A percentile compares a stretch with the other conserved stretches of the same genome.
Conservation (phyloP, 495 filamentous ascomycete genomes). For the Penicillium bovifimosum region DNA sequence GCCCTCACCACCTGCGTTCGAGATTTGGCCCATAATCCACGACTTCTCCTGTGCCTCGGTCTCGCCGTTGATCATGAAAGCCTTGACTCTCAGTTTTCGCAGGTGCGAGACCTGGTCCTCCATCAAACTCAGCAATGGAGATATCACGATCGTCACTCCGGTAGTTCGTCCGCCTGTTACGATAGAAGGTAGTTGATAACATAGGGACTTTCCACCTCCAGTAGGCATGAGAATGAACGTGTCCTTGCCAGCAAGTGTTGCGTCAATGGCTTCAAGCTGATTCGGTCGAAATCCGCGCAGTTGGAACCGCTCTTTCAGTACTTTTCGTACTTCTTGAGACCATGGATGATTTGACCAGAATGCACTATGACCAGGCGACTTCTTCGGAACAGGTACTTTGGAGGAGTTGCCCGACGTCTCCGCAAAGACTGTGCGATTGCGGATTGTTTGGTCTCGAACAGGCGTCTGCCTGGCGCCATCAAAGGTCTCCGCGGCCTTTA, state of each 20-base stretch:
- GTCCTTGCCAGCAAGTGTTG: constrained; percentile 80
- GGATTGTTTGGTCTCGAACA: constrained; percentile 17
- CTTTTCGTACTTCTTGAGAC: constrained; percentile 78
- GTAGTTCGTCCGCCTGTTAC: constrained; percentile 72
- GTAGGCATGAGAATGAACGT: constrained; percentile 96
- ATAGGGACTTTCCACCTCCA: constrained; percentile 92
- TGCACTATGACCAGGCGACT: constrained; percentile 30
- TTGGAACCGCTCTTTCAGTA: constrained; percentile 72
- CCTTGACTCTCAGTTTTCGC: constrained; percentile 65
- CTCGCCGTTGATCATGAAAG: constrained; percentile 74
- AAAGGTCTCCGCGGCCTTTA: constrained; percentile 54
- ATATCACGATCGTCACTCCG: constrained; percentile 89
- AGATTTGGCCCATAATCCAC: constrained; percentile 55
- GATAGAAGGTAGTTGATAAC: constrained; percentile 90
- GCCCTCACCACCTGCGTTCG: constrained; percentile 56
- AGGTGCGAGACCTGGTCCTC: constrained; percentile 88
- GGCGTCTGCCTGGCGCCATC: constrained; percentile 40
- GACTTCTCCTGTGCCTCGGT: constrained; percentile 48
- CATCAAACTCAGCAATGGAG: constrained; percentile 94
- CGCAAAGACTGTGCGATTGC: constrained; percentile 43
- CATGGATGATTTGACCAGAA: constrained; percentile 55
- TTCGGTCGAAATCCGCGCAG: constrained; percentile 83
- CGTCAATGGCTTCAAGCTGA: constrained; percentile 93
- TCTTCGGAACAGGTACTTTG: constrained; percentile 28
- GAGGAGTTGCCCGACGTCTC: constrained; percentile 51